Base-by-base conservation (phyloP, 2,329 filamentous ascomycete genomes). In the Monosporascus sp. region DNA sequence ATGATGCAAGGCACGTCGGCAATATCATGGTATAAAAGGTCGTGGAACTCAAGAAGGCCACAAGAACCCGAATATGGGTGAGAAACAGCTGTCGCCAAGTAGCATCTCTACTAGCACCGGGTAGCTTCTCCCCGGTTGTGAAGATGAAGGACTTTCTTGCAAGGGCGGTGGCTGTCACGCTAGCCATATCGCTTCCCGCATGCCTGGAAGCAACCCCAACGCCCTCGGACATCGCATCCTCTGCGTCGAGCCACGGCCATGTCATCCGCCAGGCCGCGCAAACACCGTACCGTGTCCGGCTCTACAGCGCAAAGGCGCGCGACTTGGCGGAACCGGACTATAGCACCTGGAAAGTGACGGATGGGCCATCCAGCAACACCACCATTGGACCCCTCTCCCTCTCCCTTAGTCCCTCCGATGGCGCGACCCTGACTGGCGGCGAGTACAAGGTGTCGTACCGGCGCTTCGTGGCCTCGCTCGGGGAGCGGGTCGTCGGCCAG, bases 401-500 rank as follows among this genome's bases (percentile, higher is more conserved):
- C 17, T 41, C 38, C 7, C 38, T 41, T 34, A 41, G 17, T 6
- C 17, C 38, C 17, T 41, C 38, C 2, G 43, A 27, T 27, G 51
- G 50, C 26, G 49, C 58, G 19, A 58, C 59, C 26, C 51, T 67
- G 16, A 54, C 53, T 16, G 65, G 65, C 11, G 63, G 59, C 45
- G 57, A 50, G n/a, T 61, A 66, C 56, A 67, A 68, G 53, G 50
- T 53, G 19, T 56, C 58, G 2, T 63, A 64, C 49, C 59, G 62
- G 3, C 61, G 63, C 24, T 59, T 66, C 38, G 54, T 66, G 7
- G 53, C 58, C 8, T 66, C 61, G 1, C 52, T 68, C 16, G 66
- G 66, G 22, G 66, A 68, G 53, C 59, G 63, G n/a, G 56, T 68
- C 8, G 55, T 68, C 26, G 59, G 55, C 40, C 52, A 66, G 50